phyloP scores from a whole-genome alignment of 208 protist species.

The Crithidia brevicula region DNA sequence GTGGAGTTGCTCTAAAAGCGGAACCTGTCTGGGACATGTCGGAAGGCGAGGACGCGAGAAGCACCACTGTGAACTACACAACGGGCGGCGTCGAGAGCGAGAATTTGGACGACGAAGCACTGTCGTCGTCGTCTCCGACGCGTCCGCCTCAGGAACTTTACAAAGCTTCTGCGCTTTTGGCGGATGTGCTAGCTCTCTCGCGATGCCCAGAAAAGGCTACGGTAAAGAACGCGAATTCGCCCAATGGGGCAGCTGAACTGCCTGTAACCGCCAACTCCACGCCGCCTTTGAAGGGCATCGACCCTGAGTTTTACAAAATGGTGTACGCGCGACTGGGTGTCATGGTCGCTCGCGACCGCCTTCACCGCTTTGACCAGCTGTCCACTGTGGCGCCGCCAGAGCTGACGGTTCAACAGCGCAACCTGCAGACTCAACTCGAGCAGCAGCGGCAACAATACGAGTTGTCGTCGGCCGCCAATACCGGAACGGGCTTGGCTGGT shows the following conservation, averaged over 20 bases:
- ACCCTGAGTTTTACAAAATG: conserved; percentile 77
- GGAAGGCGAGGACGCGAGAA: conserved; percentile 1
- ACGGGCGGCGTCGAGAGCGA: too few relatives aligned
- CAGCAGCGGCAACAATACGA: conserved; percentile 38
- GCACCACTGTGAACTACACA: too few relatives aligned
- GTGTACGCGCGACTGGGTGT: conserved; percentile 82
- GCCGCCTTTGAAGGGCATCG: conserved; percentile 38
- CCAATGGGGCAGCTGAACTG: background rate
- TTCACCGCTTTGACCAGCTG: conserved; percentile 56
- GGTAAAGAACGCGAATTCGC: too few relatives aligned
- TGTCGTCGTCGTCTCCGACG: background rate
- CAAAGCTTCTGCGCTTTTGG: conserved; percentile 37
- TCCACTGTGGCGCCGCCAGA: conserved; percentile 36
- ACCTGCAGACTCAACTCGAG: conserved; percentile 51
- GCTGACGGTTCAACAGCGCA: conserved; percentile 62
- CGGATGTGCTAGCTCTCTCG: conserved; percentile 48
- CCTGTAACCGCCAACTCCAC: conserved; percentile 19
- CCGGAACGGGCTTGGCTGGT: conserved; percentile 11
- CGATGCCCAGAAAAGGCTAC: conserved; percentile 22
- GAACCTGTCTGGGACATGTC: conserved; percentile 24
- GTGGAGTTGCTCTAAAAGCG: conserved; percentile 11
- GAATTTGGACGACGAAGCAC: background rate
- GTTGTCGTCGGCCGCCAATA: conserved; percentile 15
- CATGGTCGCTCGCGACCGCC: conserved; percentile 70
- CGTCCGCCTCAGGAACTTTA: conserved; percentile 23